Evolutionary conservation across 805 yeast species (phyloP).

Genomic region (Candida koratica): DNA sequence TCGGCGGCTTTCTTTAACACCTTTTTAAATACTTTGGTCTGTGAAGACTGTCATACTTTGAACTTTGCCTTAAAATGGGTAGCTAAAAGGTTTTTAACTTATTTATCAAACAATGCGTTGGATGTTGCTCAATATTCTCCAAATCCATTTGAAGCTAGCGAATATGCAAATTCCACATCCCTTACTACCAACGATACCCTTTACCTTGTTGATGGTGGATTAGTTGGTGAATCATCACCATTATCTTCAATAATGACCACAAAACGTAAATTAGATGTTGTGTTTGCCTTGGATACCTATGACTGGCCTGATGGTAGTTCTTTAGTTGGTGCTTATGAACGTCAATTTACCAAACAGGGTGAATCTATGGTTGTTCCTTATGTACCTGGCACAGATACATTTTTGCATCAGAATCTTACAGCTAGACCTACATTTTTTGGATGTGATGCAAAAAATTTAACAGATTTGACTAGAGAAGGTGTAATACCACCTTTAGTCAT

Average conservation of each 20-base stretch:
- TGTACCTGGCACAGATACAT: slow-evolving; percentile 34
- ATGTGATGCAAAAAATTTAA: slow-evolving; percentile 35
- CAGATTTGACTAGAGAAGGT: slow-evolving; percentile 33
- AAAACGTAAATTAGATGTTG: slow-evolving; percentile 34
- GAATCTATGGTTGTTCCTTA: slow-evolving; percentile 31
- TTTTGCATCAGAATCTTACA: slow-evolving; percentile 30
- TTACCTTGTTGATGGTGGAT: slow-evolving; percentile 38
- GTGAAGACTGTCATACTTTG: slow-evolving; percentile 28
- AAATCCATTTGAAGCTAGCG: slow-evolving; percentile 33
- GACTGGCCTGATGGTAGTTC: slow-evolving; percentile 37
- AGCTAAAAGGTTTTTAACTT: slow-evolving; percentile 22
- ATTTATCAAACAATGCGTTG: slow-evolving; percentile 21
- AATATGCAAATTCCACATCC: slow-evolving; percentile 22
- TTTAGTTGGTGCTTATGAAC: slow-evolving; percentile 28
- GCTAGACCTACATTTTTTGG: slow-evolving; percentile 42
- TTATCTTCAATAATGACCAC: slow-evolving; percentile 30
- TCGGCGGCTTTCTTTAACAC: slow-evolving; percentile 39
- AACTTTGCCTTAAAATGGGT: slow-evolving; percentile 24
- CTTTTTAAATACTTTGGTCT: slow-evolving; percentile 31
- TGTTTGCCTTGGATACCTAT: slow-evolving; percentile 35
- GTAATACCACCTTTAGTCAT: slow-evolving; percentile 37
- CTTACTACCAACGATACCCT: slow-evolving; percentile 24
- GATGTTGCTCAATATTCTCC: slow-evolving; percentile 36
- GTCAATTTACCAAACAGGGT: slow-evolving; percentile 34
- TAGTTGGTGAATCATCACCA: slow-evolving; percentile 36